phyloP scores from a whole-genome alignment of 2,329 filamentous ascomycete species.

The Didymella keratinophila region DNA sequence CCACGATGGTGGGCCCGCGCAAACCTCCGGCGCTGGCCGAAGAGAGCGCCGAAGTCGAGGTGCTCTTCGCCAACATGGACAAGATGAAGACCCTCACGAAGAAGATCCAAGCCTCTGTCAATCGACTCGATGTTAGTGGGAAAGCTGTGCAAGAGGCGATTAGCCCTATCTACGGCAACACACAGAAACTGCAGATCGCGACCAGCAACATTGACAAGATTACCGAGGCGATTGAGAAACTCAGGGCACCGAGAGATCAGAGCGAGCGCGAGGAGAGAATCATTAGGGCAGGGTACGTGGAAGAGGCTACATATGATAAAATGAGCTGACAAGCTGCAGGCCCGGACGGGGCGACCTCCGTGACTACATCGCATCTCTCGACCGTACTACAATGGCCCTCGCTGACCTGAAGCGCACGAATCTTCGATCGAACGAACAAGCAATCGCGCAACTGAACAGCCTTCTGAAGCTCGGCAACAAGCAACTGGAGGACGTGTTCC shows the following conservation, averaged over 20 bases:
- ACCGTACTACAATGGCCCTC: slow-evolving; percentile 86
- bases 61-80: slow-evolving; percentile 75
- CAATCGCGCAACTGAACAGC: slow-evolving; percentile 78
- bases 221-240: slow-evolving; percentile 83
- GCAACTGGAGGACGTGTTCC: slow-evolving; percentile 85
- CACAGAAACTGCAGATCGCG: slow-evolving; percentile 85
- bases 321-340: slow-evolving; percentile 8
- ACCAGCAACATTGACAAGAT: slow-evolving; percentile 89
- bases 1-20: slow-evolving; percentile 61
- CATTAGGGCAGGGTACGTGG: slow-evolving; percentile 74
- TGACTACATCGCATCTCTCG: slow-evolving; percentile 88
- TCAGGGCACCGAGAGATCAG: slow-evolving; percentile 90
- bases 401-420: slow-evolving; percentile 88
- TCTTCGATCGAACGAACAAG: slow-evolving; percentile 88
- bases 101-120: slow-evolving; percentile 90
- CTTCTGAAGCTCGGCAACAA: slow-evolving; percentile 80
- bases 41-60: slow-evolving; percentile 73
- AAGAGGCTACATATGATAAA: neutral
- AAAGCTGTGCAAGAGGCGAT: slow-evolving; percentile 92
- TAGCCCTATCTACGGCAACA: slow-evolving; percentile 91
- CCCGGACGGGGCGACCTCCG: slow-evolving; percentile 72
- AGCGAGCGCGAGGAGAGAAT: slow-evolving; percentile 92
- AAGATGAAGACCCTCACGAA: slow-evolving; percentile 94
- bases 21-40: slow-evolving; percentile 66
- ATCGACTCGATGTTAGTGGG: slow-evolving; percentile 83